A percentile compares a stretch with the other conserved stretches of the same genome.
phyloP scores from a whole-genome alignment of 352 stramenopile genomes.

The Globisporangium cederbergense region DNA sequence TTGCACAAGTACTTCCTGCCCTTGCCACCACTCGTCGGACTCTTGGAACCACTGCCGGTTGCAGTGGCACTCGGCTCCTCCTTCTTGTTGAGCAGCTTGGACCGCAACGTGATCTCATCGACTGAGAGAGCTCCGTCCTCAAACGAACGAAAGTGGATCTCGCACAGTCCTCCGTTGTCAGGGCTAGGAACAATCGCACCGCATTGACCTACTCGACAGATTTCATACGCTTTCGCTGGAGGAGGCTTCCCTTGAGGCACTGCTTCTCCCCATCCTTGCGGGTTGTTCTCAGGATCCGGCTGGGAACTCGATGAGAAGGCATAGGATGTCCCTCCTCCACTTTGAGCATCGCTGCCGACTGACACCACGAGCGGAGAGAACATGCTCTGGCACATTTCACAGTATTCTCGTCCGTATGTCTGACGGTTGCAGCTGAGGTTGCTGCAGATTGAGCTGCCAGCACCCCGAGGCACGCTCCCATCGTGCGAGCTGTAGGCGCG shows the following conservation, averaged over 20 bases:
- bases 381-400: slow-evolving; percentile 54
- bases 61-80: slow-evolving; percentile 14
- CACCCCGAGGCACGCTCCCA: slow-evolving; percentile 7
- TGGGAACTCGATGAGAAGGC: slow-evolving; percentile 21
- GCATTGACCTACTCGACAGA: slow-evolving; percentile 49
- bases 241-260: slow-evolving; percentile 14
- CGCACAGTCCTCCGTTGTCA: slow-evolving; percentile 38
- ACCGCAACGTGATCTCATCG: slow-evolving; percentile 54
- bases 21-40: slow-evolving; percentile 14
- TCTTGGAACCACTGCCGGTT: slow-evolving; percentile 19
- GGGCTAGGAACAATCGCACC: slow-evolving; percentile 11
- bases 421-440: slow-evolving; percentile 60
- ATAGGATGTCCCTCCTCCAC: slow-evolving; percentile 17
- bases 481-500: slow-evolving; percentile 17
- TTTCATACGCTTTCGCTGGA: slow-evolving; percentile 8
- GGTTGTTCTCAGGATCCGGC: slow-evolving; percentile 19
- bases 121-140: slow-evolving; percentile 50
- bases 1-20: slow-evolving; percentile 71
- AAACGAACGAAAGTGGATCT: slow-evolving; percentile 45
- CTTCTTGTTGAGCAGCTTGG: slow-evolving; percentile 21
- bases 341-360: slow-evolving; percentile 24
- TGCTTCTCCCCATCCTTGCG: slow-evolving; percentile 16
- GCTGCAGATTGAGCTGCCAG: slow-evolving; percentile 23
- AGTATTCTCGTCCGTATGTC: slow-evolving; percentile 55
- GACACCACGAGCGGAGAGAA: slow-evolving; percentile 52